Evolutionary conservation across 1,139 yeast genomes (phyloP), one percentile per base, ranked within the genome.

Genomic region (Lipomyces yarrowii): DNA sequence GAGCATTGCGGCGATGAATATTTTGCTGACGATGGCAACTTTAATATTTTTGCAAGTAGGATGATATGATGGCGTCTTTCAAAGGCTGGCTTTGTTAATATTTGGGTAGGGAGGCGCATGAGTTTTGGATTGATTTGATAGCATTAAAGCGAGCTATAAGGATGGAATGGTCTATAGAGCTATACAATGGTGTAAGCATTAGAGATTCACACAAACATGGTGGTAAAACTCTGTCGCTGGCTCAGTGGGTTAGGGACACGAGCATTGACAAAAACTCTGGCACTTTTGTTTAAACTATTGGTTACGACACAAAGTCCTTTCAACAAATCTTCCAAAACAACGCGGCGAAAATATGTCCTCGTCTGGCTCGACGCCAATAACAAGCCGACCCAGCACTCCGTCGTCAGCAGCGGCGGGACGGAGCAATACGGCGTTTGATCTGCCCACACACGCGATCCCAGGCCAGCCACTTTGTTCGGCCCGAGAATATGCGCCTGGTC

Each of bases 381-480:
- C 48, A 42, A 42, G 48, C 48, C n/a, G 48, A 18, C 48, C 48
- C 10, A 18, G 21, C 48, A 42, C 48, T 42, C 48, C 48, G 48
- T 18, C 48, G 8, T 26, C 30, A 26, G 30, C 30, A 1, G 4
- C 30, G 30, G 30, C 30, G 2, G 30, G 30, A 26, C 30, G 30
- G 30, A 26, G 30, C 4, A 26, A 26, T 26, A 26, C 23, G 39
- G 23, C 58, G n/a, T 23, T 53, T 26, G 51, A 39, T 10, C n/a
- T 65, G 7, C 68, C 68, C 18, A 13, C 32, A 32, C 37, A 56
- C 23, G 69, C 65, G 18, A 60, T 67, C 23, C 71, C 71, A 1
- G 72, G 72, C 18, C 71, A 70, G 30, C 70, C 66, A 10, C 64
- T 70, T 11, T 67, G 69, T 26, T 64, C 71, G 7, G 52, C 67